Evolutionary conservation across 1,139 yeast species (phyloP).

Genomic region (Yamadazyma dendronema): DNA sequence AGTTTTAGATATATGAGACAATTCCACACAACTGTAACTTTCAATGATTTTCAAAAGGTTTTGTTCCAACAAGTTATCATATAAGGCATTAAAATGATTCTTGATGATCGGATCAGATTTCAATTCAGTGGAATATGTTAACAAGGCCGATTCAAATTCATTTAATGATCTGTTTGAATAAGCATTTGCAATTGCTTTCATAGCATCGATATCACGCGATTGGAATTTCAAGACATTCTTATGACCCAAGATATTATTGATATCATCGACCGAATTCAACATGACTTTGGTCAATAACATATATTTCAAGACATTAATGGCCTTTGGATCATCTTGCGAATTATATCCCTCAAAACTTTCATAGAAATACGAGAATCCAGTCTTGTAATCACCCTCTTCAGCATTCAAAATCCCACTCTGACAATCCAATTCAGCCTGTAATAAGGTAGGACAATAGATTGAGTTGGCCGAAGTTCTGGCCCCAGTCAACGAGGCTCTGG

Average conservation of each 20-base stretch:
- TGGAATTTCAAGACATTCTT: constrained; percentile 82
- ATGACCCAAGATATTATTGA: constrained; percentile 70
- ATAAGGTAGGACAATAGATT: constrained; percentile 89
- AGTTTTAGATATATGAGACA: constrained; percentile 80
- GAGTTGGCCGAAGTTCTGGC: constrained; percentile 97
- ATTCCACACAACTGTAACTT: constrained; percentile 93
- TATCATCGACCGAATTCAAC: constrained; percentile 86
- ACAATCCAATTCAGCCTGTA: constrained; percentile 92
- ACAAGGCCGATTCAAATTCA: constrained; percentile 82
- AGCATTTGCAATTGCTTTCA: constrained; percentile 90
- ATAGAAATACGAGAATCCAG: constrained; percentile 92
- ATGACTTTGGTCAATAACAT: constrained; percentile 91
- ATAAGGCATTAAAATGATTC: constrained; percentile 87
- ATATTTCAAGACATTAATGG: constrained; percentile 82
- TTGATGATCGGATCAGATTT: constrained; percentile 86
- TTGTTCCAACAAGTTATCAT: constrained; percentile 90
- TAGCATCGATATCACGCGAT: constrained; percentile 76
- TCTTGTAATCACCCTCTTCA: constrained; percentile 94
- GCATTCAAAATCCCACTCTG: constrained; percentile 96
- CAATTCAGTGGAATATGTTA: constrained; percentile 69
- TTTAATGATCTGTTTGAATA: constrained; percentile 86
- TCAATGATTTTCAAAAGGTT: constrained; percentile 92
- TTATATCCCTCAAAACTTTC: constrained; percentile 91
- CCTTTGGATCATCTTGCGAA: constrained; percentile 59
- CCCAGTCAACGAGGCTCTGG: constrained; percentile 89